Evolutionary conservation across 768 basidiomycete genomes (phyloP), one percentile per base, ranked within the genome.

Genomic region (Sporobolomyces phaffii): DNA sequence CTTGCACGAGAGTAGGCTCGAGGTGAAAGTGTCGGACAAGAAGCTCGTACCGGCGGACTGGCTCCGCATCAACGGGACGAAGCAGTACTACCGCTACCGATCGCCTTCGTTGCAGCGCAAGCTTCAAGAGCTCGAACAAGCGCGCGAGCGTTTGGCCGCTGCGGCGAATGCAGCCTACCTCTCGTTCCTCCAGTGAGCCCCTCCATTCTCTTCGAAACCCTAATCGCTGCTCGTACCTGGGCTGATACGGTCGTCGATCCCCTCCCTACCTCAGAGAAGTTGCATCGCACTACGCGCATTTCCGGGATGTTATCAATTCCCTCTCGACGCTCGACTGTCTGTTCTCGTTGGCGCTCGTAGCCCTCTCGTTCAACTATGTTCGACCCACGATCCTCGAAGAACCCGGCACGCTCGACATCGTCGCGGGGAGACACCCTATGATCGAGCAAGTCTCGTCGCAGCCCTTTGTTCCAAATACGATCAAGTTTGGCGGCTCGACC

Each of bases 351-450:
- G 88, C 92, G 0, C 83, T 83, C 49, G 86, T 92, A 6, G 89
- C 90, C 1, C 80, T 87, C 41, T 84, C 85, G 64, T 82, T 83
- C 17, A 86, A 86, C 51, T 97, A 91, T 71, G 84, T 85, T 38
- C 85, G 86, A 50, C 93, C 94, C 1, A 78, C 81, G 66, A 88
- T 96, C 73, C 83, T 83, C 0, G 82, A 86, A 10, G 84, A 85
- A 33, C 76, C 77, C 8, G 83, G 86, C 52, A 77, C 77, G 29
- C 79, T 97, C 17, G 86, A 89, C 65, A 88, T 97, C 34, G 78
- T 82, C 15, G 84, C 86, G n/a, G 93, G 90, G 0, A 83, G 91
- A 15, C 94, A 99, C 80, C 94, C 94, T 0, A 91, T 98, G 84
- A 84, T 93, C 20, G 93, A 96, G 76, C 82, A 82, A 13, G 78